Evolutionary conservation across 116 monocot genomes (phyloP).

Genomic region (Phalaenopsis hybrid): DNA sequence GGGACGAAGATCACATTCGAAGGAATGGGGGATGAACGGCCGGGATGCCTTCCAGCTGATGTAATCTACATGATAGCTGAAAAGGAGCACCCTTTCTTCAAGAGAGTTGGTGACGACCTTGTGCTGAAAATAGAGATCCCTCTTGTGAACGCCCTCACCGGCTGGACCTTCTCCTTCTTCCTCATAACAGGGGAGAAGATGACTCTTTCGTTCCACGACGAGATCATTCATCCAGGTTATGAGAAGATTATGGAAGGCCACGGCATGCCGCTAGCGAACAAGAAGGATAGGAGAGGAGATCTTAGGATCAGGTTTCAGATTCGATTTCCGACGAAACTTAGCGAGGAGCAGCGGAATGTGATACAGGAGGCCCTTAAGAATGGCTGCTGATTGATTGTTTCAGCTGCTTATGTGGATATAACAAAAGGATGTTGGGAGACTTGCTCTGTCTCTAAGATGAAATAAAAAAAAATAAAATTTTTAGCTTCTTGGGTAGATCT

Average conservation of each 20-base stretch:
- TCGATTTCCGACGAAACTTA: constrained; percentile 56
- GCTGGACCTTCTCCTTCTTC: constrained; percentile 64
- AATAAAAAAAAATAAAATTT: neutral
- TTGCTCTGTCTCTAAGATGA: neutral
- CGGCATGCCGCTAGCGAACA: constrained; percentile 68
- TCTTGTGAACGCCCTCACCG: constrained; percentile 65
- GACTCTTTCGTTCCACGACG: constrained; percentile 49
- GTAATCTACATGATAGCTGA: constrained; percentile 57
- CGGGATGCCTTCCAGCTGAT: constrained; percentile 66
- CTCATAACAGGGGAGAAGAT: constrained; percentile 65
- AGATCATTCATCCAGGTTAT: constrained; percentile 71
- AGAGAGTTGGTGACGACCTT: constrained; percentile 64
- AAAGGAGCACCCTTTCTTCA: constrained; percentile 71
- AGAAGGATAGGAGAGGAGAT: constrained; percentile 55
- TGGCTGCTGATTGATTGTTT: constrained; percentile 17
- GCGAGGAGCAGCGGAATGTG: constrained; percentile 31
- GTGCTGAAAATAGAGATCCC: constrained; percentile 72
- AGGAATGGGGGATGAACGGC: constrained; percentile 72
- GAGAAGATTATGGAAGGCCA: constrained; percentile 76
- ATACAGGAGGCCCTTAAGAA: constrained; percentile 39
- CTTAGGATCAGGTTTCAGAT: constrained; percentile 67
- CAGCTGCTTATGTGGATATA: neutral
- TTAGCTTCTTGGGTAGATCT: neutral
- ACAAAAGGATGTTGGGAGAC: neutral
- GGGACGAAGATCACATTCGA: constrained; percentile 82